These are phyloP conservation scores for Wickerhamomyces rabaulensis DNA, from an alignment of 805 yeast species.

Conservation along the genomic window DNA sequence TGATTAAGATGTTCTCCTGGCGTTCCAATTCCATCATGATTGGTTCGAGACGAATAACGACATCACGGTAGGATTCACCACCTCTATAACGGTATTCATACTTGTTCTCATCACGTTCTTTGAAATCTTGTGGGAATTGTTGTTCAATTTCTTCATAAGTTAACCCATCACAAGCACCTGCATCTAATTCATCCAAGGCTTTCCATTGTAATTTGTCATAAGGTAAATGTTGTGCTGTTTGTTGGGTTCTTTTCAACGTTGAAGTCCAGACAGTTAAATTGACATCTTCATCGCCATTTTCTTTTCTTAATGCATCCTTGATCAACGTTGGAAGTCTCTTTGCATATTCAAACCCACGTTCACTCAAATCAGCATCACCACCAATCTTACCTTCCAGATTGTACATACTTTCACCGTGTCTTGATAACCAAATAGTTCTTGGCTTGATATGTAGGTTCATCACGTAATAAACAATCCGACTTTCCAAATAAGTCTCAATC, in stretches of 20 bases:
- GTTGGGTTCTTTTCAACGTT: conserved; percentile 85
- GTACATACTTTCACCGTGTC: conserved; percentile 94
- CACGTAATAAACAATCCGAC: conserved; percentile 89
- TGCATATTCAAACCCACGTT: conserved; percentile 82
- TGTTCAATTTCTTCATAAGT: conserved; percentile 90
- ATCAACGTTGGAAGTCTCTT: conserved; percentile 74
- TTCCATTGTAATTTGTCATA: conserved; percentile 89
- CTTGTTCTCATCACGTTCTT: conserved; percentile 92
- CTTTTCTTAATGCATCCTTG: conserved; percentile 38
- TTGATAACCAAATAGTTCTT: conserved; percentile 84
- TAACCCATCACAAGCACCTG: conserved; percentile 96
- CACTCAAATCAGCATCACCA: conserved; percentile 84
- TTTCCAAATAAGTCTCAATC: conserved; percentile 83
- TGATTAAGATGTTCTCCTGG: conserved; percentile 91
- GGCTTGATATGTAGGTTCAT: conserved; percentile 95
- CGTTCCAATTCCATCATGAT: conserved; percentile 97
- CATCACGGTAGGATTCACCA: conserved; percentile 95
- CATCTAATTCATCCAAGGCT: conserved; percentile 94
- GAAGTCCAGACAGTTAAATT: conserved; percentile 93
- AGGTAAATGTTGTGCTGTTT: conserved; percentile 79
- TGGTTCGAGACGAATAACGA: conserved; percentile 91
- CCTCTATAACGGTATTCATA: conserved; percentile 95
- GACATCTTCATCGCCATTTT: conserved; percentile 40
- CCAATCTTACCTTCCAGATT: conserved; percentile 94
- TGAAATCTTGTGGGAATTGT: conserved; percentile 88